Percentiles rank a stretch among this genome's conserved stretches.
Evolutionary conservation across 164 flowering plant genomes (phyloP).

Genomic region (Sedum album): DNA sequence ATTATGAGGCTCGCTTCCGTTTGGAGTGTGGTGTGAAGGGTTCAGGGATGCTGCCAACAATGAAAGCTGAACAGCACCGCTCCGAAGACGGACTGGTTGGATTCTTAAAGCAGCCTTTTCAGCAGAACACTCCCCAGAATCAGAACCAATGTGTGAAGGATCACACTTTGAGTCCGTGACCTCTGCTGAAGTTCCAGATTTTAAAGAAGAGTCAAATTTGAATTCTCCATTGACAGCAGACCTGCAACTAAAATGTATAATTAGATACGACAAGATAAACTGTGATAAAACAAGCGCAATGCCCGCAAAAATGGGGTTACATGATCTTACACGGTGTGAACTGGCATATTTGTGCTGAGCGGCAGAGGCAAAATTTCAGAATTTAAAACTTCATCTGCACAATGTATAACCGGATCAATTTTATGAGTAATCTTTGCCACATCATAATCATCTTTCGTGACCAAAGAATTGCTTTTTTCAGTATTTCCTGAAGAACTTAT

Average conservation of each 20-base stretch:
- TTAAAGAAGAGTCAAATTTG: constrained; percentile 12
- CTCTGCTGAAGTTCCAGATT: constrained; percentile 19
- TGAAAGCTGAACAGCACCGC: constrained; percentile 25
- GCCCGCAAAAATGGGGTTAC: too few species aligned
- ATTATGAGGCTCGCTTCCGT: constrained; percentile 19
- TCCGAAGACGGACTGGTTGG: constrained; percentile 24
- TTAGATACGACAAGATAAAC: too few species aligned
- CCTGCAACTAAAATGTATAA: constrained; percentile 20
- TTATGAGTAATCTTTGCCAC: constrained; percentile 13
- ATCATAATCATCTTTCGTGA: constrained; percentile 12
- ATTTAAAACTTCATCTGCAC: constrained; percentile 17
- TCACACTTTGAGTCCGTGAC: constrained; percentile 19
- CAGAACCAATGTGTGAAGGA: constrained; percentile 19
- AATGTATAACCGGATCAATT: constrained; percentile 7
- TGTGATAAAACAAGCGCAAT: too few species aligned
- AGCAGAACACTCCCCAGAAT: constrained; percentile 18
- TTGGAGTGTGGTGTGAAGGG: constrained; percentile 28
- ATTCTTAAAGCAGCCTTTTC: constrained; percentile 25
- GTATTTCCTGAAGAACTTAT: constrained; percentile 10
- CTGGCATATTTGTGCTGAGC: constrained; percentile 18
- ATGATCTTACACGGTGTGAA: constrained; percentile 35
- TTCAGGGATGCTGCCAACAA: constrained; percentile 23
- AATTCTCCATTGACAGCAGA: constrained; percentile 26
- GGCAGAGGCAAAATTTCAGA: constrained; percentile 16
- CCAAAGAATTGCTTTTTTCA: constrained; percentile 14